Conservation (phyloP, 2,329 filamentous ascomycete genomes). For the Nigrospora sphaerica region DNA sequence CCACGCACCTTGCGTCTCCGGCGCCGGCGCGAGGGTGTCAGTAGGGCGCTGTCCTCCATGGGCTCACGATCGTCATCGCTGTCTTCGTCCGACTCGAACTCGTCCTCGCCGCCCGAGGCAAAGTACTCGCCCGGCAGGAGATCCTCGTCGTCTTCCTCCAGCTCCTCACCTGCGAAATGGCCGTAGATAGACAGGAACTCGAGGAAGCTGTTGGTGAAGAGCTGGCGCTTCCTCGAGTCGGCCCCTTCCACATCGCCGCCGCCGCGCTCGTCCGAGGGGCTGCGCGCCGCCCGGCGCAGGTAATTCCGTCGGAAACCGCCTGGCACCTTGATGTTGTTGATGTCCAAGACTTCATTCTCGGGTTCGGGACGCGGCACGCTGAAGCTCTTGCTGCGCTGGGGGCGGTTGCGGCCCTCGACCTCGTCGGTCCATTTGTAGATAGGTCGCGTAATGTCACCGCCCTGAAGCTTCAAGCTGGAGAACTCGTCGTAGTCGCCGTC, state of each 20-base stretch:
- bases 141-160: constrained; percentile 93
- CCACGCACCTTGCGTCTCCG: constrained; percentile 70
- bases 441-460: constrained; percentile 87
- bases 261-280: constrained; percentile 39
- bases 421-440: constrained; percentile 97
- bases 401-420: constrained; percentile 61
- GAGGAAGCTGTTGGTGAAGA: constrained; percentile 88
- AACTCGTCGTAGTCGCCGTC: constrained; percentile 68
- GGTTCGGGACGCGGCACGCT: constrained; percentile 69
- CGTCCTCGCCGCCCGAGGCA: constrained; percentile 65
- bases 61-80: constrained; percentile 66
- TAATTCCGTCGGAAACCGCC: constrained; percentile 92
- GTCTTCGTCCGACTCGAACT: constrained; percentile 45
- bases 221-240: constrained; percentile 42
- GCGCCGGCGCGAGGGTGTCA: constrained; percentile 68
- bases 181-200: constrained; percentile 94
- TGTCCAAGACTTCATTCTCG: constrained; percentile 74
- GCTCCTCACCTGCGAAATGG: constrained; percentile 93
- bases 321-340: constrained; percentile 84
- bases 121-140: constrained; percentile 87
- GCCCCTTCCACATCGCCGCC: constrained; percentile 29
- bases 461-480: constrained; percentile 86
- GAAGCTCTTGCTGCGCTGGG: constrained; percentile 84
- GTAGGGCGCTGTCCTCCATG: constrained; percentile 80
- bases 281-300: constrained; percentile 66